phyloP scores from a whole-genome alignment of 2,329 filamentous ascomycete genomes.

The Colletotrichum sp. region DNA sequence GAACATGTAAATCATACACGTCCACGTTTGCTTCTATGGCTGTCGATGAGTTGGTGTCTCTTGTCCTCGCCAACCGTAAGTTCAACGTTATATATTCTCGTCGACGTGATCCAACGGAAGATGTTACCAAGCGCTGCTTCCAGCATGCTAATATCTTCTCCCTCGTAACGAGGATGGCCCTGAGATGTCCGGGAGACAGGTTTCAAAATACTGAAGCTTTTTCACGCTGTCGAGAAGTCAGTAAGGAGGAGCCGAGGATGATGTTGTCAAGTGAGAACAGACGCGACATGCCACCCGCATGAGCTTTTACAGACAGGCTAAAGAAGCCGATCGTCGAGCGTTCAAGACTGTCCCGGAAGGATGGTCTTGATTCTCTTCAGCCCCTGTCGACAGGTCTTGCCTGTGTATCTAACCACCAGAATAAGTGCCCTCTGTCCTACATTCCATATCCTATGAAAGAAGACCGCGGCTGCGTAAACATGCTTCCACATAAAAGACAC shows the following conservation, averaged over 20 bases:
- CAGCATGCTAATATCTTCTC: neutral
- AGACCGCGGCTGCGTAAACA: neutral
- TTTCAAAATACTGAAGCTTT: neutral
- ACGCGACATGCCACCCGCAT: fast-evolving
- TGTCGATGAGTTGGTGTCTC: neutral
- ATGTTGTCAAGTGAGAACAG: neutral
- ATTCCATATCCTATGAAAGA: neutral
- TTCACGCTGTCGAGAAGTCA: neutral
- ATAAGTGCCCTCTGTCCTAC: neutral
- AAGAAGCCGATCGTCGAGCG: neutral
- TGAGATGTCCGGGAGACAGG: neutral
- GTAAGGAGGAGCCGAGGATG: neutral
- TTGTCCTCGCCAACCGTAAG: neutral
- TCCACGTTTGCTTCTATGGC: neutral
- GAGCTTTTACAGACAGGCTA: fast-evolving
- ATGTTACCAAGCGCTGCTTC: neutral
- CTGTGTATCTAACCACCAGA: neutral
- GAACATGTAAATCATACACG: fast-evolving
- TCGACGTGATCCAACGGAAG: neutral
- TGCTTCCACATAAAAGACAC: neutral
- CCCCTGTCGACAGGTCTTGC: neutral
- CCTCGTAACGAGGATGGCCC: neutral
- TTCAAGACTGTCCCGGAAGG: neutral
- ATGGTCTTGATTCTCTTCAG: neutral
- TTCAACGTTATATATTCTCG: neutral